These are phyloP conservation scores for Phoma sp. DNA, from an alignment of 2,329 filamentous ascomycete genomes.

Conservation along the genomic window DNA sequence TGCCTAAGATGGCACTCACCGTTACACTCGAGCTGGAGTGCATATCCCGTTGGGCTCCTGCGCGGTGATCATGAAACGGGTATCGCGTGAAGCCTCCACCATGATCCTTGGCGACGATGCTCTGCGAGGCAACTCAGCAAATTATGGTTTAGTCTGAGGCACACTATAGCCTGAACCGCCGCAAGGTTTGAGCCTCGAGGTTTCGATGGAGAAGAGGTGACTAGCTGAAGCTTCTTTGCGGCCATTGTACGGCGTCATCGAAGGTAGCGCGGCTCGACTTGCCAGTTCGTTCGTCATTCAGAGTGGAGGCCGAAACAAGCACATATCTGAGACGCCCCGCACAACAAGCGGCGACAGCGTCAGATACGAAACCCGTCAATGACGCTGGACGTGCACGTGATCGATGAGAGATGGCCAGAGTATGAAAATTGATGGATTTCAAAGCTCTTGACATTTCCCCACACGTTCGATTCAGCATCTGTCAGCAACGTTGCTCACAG, in stretches of 20 bases:
- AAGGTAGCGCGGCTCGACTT: conserved; percentile 5
- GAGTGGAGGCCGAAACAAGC: conserved; percentile 10
- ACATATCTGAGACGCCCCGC: conserved; percentile 4
- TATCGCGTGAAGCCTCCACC: conserved; percentile 29
- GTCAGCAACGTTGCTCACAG: not conserved
- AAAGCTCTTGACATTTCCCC: not conserved
- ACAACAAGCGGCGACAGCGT: conserved; percentile 1
- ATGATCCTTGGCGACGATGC: conserved; percentile 28
- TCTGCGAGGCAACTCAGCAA: not conserved
- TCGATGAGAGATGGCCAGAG: not conserved
- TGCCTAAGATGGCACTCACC: conserved; percentile 23
- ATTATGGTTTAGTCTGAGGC: not conserved
- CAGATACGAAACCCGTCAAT: conserved; percentile 9
- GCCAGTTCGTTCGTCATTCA: conserved; percentile 3
- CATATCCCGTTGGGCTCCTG: conserved; percentile 11
- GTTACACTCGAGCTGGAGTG: conserved; percentile 29
- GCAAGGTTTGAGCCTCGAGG: not conserved
- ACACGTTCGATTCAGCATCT: not conserved
- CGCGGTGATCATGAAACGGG: conserved; percentile 38
- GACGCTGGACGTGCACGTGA: not conserved
- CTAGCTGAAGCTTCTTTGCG: not conserved
- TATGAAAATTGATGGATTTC: not conserved
- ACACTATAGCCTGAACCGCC: not conserved
- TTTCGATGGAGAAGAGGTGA: not conserved
- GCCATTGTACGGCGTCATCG: not conserved